Conservation (phyloP, 2,329 filamentous ascomycete genomes). For the Diaporthe sp. region DNA sequence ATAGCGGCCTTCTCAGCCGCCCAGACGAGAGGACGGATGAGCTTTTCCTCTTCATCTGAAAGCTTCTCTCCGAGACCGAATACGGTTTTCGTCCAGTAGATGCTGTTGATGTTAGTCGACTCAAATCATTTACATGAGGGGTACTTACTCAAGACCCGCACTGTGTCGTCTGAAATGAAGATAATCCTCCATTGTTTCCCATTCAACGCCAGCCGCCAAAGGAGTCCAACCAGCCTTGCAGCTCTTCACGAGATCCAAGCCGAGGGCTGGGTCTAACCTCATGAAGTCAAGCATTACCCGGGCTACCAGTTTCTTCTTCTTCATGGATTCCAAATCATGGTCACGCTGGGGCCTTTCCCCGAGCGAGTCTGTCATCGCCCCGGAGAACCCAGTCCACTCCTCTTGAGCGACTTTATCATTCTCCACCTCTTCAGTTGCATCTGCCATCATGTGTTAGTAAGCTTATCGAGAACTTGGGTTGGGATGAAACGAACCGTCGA, state of each 20-base stretch:
- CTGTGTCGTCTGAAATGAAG: not conserved
- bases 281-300: constrained; percentile 16
- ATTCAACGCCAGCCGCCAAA: not conserved
- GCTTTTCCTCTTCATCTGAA: constrained; percentile 4
- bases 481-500: not conserved
- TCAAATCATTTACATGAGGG: not conserved
- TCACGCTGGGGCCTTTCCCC: not conserved
- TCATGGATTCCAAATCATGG: not conserved
- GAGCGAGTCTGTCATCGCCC: constrained; percentile 11
- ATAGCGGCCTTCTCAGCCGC: constrained; percentile 4
- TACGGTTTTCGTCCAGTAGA: constrained; percentile 4
- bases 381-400: not conserved
- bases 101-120: not conserved
- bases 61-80: constrained; percentile 8
- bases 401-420: constrained; percentile 11
- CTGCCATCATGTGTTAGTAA: not conserved
- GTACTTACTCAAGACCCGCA: constrained; percentile 10
- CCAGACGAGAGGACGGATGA: constrained; percentile 5
- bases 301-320: constrained; percentile 9
- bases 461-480: fast-evolving
- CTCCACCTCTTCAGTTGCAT: constrained; percentile 16
- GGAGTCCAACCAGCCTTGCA: not conserved
- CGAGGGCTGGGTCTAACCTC: not conserved
- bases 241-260: not conserved
- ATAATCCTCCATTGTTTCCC: constrained; percentile 17